Base-by-base conservation (phyloP, 2,329 filamentous ascomycete genomes). In the Botrytis fragariae region DNA sequence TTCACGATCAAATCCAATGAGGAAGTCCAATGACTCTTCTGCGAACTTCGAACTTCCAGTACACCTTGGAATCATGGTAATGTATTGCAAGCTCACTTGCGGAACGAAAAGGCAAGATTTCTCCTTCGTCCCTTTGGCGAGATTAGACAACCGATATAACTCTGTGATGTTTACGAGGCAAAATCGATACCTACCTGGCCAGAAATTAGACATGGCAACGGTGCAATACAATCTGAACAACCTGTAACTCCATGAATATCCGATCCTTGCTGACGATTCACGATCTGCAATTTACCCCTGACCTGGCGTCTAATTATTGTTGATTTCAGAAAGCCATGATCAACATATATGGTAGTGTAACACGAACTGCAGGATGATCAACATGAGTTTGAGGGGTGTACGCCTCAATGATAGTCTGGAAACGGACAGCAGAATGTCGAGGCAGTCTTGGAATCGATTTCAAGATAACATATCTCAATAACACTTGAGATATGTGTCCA, bases 321-420 rank as follows among this genome's bases (percentile, higher is more conserved):
- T 51, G 32, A 54, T 51, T 54, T n/a, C 32, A 37, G 25, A 7
- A 67, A 67, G 64, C 29, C 64, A 54, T 54, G 64, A 67, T 67
- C 64, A 39, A 10, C 45, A 48, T n/a, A 54, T 39, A 35, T 35
- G 16, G 29, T 22, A 12, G 32, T 65, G 69, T 65, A 29, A 72
- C 70, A 45, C 29, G 20, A 67, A 67, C 35, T 65, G 70, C 61
- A 37, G 70, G 61, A 67, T 64, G 69, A 20, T 44, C 60, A 67
- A 72, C n/a, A 59, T 42, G 44, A 25, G 45, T 54, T 72, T 51
- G 18, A 54, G 44, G 64, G 22, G 35, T 61, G 22, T 22, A 1
- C 29, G 44, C 29, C 22, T 45, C 42, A 35, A 37, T 32, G 7
- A n/a, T n/a, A n/a, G n/a, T n/a, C n/a, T n/a, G n/a, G 70, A 72